A percentile compares a stretch with the other conserved stretches of the same genome.
phyloP scores from a whole-genome alignment of 1,139 yeast species.

The Zygosaccharomyces sapae region DNA sequence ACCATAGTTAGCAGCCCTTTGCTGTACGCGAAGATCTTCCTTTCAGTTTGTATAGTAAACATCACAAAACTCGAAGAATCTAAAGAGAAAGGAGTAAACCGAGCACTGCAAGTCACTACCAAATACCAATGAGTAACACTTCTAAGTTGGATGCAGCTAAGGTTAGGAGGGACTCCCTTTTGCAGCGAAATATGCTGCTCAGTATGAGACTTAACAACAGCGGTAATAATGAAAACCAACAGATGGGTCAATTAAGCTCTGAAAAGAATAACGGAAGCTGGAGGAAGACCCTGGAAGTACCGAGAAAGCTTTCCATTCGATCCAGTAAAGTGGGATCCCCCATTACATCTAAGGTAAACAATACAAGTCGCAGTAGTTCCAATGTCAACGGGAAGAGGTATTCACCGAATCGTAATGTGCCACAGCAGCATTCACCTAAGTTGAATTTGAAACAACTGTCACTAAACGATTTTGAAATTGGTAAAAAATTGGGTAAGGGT shows the following conservation, averaged over 20 bases:
- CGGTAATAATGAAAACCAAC: conserved; percentile 8
- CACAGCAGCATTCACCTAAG: conserved; percentile 6
- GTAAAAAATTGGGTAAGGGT: conserved; percentile 86
- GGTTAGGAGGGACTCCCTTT: conserved; percentile 18
- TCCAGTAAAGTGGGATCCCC: background rate
- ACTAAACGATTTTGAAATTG: conserved; percentile 73
- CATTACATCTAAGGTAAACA: background rate
- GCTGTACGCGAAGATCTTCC: conserved; percentile 1
- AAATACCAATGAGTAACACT: background rate
- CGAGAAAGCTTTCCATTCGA: background rate
- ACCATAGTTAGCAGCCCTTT: background rate
- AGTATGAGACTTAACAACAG: conserved; percentile 24
- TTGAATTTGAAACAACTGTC: conserved; percentile 14
- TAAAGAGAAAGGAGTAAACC: background rate
- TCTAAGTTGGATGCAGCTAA: conserved; percentile 12
- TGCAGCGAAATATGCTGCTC: conserved; percentile 25
- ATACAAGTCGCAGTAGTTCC: background rate
- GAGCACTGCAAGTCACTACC: background rate
- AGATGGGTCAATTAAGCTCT: conserved; percentile 2
- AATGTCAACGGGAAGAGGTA: conserved; percentile 3
- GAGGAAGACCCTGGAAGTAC: conserved; percentile 1
- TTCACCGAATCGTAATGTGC: background rate
- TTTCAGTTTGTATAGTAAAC: background rate
- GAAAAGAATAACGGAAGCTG: conserved; percentile 4
- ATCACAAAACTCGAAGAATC: background rate